Percentiles rank a stretch among this genome's conserved stretches.
phyloP scores from a whole-genome alignment of 768 basidiomycete species.

The Kwoniella mangroviensis region DNA sequence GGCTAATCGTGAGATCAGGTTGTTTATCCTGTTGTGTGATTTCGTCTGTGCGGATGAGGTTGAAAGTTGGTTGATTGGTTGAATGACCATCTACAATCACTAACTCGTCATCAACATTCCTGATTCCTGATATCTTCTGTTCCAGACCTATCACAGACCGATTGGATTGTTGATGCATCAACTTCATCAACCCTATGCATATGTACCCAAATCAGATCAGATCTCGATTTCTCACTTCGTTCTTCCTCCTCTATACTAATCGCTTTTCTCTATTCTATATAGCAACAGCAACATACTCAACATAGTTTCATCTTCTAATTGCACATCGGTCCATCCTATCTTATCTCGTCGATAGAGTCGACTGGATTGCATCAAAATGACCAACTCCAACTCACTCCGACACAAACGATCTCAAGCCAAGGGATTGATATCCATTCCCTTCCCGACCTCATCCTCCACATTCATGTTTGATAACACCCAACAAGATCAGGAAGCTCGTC shows the following conservation, averaged over 20 bases:
- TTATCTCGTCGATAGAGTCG: too few relatives aligned
- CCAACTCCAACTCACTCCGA: slow-evolving; percentile 21
- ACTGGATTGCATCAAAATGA: slow-evolving; percentile 1
- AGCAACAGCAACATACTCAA: too few relatives aligned
- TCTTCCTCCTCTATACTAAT: too few relatives aligned
- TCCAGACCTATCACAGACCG: too few relatives aligned
- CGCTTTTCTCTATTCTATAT: too few relatives aligned
- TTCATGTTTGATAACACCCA: slow-evolving; percentile 16
- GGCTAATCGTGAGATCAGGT: background rate
- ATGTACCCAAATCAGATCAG: too few relatives aligned
- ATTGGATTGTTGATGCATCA: background rate
- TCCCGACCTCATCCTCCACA: slow-evolving; percentile 29
- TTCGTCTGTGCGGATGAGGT: slow-evolving; percentile 7
- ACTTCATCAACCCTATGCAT: too few relatives aligned
- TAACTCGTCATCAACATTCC: too few relatives aligned
- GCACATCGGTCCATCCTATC: too few relatives aligned
- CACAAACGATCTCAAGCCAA: slow-evolving; percentile 30
- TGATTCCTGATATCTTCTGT: too few relatives aligned
- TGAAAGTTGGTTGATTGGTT: slow-evolving; percentile 20
- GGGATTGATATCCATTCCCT: slow-evolving; percentile 27
- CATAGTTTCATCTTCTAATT: too few relatives aligned
- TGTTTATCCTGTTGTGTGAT: background rate
- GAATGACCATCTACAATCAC: slow-evolving; percentile 17
- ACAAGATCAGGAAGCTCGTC: background rate
- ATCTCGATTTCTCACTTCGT: too few relatives aligned